Percentiles rank a stretch among this genome's conserved stretches.
Conservation (phyloP, 257 asterid genomes). For the Solanum sejunctum region DNA sequence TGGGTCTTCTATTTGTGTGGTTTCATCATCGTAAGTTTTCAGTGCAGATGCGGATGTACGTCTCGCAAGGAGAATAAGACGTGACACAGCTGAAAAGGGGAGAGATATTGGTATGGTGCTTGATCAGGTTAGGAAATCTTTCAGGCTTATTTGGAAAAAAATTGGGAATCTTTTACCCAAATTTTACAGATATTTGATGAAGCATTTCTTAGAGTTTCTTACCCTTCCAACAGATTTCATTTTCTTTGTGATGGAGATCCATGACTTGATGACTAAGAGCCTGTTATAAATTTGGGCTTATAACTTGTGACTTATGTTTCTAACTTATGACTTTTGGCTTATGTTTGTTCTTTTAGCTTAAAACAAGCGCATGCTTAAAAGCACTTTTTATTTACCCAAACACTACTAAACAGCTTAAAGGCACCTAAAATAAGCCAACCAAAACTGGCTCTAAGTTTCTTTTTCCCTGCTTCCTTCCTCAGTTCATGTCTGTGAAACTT, state of each 20-base stretch:
- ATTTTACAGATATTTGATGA: neutral
- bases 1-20: slow-evolving; percentile 15
- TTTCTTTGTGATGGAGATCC: neutral
- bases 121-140: slow-evolving; percentile 63
- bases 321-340: neutral
- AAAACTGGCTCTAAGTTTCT: neutral
- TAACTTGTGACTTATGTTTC: neutral
- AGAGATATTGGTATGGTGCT: slow-evolving; percentile 82
- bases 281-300: neutral
- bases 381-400: neutral
- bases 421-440: neutral
- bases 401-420: neutral
- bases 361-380: neutral
- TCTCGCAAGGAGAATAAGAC: slow-evolving; percentile 91
- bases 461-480: neutral
- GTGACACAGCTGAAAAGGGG: slow-evolving; percentile 86
- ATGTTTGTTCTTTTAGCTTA: neutral
- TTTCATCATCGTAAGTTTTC: slow-evolving; percentile 24
- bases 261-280: neutral
- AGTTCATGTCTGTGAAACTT: neutral
- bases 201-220: neutral
- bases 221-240: neutral
- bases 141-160: neutral
- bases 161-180: neutral
- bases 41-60: slow-evolving; percentile 99